Conservation (phyloP, 805 yeast genomes). For the Wickerhamiella allomyrinae region DNA sequence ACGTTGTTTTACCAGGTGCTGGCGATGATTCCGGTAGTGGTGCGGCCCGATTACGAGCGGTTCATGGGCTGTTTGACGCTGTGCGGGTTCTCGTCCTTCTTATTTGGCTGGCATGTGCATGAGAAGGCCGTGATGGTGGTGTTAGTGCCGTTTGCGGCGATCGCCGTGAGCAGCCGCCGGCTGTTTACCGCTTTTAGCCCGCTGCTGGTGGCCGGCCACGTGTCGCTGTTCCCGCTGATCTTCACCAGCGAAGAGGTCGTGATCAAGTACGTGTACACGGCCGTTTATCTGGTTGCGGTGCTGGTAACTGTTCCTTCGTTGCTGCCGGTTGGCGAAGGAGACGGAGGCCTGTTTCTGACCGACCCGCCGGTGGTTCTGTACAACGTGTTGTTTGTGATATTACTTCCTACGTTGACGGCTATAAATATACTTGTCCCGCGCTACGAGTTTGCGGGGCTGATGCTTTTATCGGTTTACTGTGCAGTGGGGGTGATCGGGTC, state of each 20-base stretch:
- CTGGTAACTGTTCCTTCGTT: slow-evolving; percentile 52
- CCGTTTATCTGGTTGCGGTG: slow-evolving; percentile 73
- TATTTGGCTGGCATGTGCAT: slow-evolving; percentile 98
- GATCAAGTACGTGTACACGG: slow-evolving; percentile 60
- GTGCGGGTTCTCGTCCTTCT: slow-evolving; percentile 80
- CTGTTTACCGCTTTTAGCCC: slow-evolving; percentile 57
- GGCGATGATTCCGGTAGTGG: slow-evolving; percentile 55
- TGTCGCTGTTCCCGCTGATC: slow-evolving; percentile 76
- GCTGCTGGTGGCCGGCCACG: slow-evolving; percentile 66
- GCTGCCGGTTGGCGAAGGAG: slow-evolving; percentile 16
- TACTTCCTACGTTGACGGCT: slow-evolving; percentile 43
- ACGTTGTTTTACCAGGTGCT: slow-evolving; percentile 76
- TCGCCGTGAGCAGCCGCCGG: slow-evolving; percentile 57
- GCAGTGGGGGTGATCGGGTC: slow-evolving; percentile 70
- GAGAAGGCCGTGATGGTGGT: slow-evolving; percentile 90
- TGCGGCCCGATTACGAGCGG: slow-evolving; percentile 52
- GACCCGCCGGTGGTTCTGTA: slow-evolving; percentile 36
- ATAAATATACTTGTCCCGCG: slow-evolving; percentile 41
- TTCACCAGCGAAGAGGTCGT: slow-evolving; percentile 69
- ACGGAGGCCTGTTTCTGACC: neutral
- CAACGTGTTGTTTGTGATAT: slow-evolving; percentile 48
- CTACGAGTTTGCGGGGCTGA: slow-evolving; percentile 61
- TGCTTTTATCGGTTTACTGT: slow-evolving; percentile 78
- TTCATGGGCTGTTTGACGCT: slow-evolving; percentile 75
- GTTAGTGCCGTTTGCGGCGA: slow-evolving; percentile 73